These are phyloP conservation scores for Colletotrichum tofieldiae DNA, from an alignment of 2,329 filamentous ascomycete species.

Conservation along the genomic window DNA sequence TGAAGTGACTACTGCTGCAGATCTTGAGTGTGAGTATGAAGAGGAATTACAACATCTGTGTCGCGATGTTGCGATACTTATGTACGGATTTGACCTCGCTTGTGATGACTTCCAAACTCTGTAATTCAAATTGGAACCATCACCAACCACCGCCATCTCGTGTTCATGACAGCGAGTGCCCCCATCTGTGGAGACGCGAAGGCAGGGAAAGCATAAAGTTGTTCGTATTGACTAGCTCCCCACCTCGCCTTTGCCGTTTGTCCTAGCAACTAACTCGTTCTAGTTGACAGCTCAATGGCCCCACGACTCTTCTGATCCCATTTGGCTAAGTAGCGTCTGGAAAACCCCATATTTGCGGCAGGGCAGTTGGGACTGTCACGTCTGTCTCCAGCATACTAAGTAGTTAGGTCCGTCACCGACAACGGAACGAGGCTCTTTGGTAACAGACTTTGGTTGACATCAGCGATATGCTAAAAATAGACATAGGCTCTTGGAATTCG, in stretches of 20 bases:
- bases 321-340: constrained; percentile 17
- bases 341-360: constrained; percentile 28
- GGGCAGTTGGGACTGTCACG: constrained; percentile 9
- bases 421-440: background rate
- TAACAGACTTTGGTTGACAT: constrained; percentile 20
- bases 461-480: constrained; percentile 29
- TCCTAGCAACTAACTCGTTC: constrained; percentile 25
- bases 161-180: constrained; percentile 23
- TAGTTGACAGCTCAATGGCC: constrained; percentile 30
- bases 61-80: background rate
- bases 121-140: background rate
- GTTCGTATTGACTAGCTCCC: constrained; percentile 28
- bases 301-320: constrained; percentile 34
- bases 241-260: constrained; percentile 19
- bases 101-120: background rate
- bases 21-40: background rate
- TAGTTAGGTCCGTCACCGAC: background rate
- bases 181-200: constrained; percentile 28
- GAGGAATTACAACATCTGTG: background rate
- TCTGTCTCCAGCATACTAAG: background rate
- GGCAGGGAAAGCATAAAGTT: constrained; percentile 13
- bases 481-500: background rate
- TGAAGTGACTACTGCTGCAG: background rate
- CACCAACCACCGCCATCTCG: constrained; percentile 8
- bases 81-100: constrained; percentile 5